Evolutionary conservation across 2,329 filamentous ascomycete genomes (phyloP), one percentile per base, ranked within the genome.

Genomic region (Talaromyces sp.): DNA sequence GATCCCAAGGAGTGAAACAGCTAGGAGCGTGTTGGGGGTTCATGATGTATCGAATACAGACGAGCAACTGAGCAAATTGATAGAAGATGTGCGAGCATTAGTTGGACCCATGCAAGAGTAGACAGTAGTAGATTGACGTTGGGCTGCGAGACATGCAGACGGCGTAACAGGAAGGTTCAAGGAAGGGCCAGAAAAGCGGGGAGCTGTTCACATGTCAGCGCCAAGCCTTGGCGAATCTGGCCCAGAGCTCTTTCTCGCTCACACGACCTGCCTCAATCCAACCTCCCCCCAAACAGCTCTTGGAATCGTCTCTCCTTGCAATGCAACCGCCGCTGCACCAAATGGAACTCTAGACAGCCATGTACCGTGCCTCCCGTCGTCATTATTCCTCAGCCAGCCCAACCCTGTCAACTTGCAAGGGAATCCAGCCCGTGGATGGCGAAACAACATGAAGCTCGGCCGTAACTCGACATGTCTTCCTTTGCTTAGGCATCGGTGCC

Each of bases 371-470:
- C 24, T n/a, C 3, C 19, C n/a, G 43, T 38, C 21, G 43, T 19
- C 35, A 57, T 50, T n/a, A 54, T 43, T 32, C 38, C 46, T 31
- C 52, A 61, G 24, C 31, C 35, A 53, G 32, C 46, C 50, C n/a
- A 35, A 50, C 53, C 54, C 35, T 41, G 57, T 35, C 53, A 48
- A 14, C 46, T 54, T 53, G 32, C 43, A 21, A 57, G 35, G 41
- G 26, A 56, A 27, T 26, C 60, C 65, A 61, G 59, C 57, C 64
- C 60, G 38, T 71, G 66, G 63, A 72, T 71, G 69, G 67, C 67
- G 64, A 66, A 64, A 63, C 68, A 74, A 63, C 62, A 77, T 77
- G 75, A 67, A 68, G 63, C 66, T 64, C 64, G 68, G 67, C 68
- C 69, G 69, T 68, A 64, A 69, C 67, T 65, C 70, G 66, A 68